phyloP scores from a whole-genome alignment of 441 rosid species.

The Manihot esculenta region DNA sequence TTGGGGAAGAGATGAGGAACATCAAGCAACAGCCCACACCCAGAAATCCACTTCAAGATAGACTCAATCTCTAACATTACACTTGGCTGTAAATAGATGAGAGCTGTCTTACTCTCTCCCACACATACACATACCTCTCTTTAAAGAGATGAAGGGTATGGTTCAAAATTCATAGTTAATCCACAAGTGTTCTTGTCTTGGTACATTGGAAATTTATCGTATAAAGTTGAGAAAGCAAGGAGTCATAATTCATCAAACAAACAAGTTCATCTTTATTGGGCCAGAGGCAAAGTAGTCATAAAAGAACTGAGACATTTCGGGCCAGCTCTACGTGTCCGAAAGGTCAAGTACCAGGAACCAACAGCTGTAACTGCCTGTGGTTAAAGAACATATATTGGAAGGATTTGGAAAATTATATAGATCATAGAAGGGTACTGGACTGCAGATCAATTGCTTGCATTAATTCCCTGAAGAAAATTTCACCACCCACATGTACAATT shows the following conservation, averaged over 20 bases:
- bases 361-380: background rate
- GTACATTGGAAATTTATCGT: background rate
- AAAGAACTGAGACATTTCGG: background rate
- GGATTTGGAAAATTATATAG: background rate
- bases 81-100: constrained; percentile 33
- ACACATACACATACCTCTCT: background rate
- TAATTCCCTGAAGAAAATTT: too few species aligned
- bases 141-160: constrained; percentile 3
- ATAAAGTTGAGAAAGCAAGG: background rate
- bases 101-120: constrained; percentile 20
- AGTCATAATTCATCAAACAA: constrained; percentile 11
- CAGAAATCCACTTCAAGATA: constrained; percentile 42
- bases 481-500: too few species aligned
- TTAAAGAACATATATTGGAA: background rate
- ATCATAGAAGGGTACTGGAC: too few species aligned
- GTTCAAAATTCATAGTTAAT: constrained; percentile 25
- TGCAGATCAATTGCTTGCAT: too few species aligned
- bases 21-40: constrained; percentile 38
- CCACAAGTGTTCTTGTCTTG: background rate
- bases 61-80: constrained; percentile 19
- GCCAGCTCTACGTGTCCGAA: constrained; percentile 19
- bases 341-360: constrained; percentile 11
- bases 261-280: too few species aligned
- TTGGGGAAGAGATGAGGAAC: constrained; percentile 32
- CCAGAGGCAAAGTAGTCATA: background rate